These are phyloP conservation scores for Bassia scoparia DNA, from an alignment of 148 eudicot genomes.

Conservation along the genomic window DNA sequence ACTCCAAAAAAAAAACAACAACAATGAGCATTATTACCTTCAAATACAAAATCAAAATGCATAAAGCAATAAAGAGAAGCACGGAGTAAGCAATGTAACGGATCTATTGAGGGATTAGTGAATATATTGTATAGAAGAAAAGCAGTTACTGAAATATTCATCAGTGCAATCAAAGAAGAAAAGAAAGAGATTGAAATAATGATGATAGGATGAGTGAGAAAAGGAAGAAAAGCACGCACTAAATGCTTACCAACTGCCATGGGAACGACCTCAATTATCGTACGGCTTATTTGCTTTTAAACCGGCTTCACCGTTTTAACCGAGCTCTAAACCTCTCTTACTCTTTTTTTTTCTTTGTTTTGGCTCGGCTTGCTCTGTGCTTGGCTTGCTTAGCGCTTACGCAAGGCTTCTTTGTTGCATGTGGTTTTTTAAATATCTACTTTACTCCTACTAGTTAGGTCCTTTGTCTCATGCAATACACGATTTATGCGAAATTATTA, in stretches of 20 bases:
- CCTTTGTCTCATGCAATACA: no score
- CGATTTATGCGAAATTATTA: no score
- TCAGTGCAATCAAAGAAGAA: background rate
- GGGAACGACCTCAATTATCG: conserved; percentile 41
- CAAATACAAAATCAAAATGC: conserved; percentile 9
- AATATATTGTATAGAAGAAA: background rate
- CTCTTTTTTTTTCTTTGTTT: background rate
- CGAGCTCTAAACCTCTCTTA: conserved; percentile 31
- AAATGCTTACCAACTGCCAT: conserved; percentile 83
- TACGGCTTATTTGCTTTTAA: conserved; percentile 28
- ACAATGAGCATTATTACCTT: background rate
- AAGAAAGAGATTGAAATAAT: background rate
- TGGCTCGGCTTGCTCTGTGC: conserved; percentile 15
- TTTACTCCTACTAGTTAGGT: no score
- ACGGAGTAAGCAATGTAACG: conserved; percentile 2
- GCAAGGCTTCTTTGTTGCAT: background rate
- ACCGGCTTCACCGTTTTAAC: conserved; percentile 35
- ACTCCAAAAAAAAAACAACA: background rate
- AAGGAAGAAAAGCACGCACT: conserved; percentile 41
- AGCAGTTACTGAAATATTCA: conserved; percentile 14
- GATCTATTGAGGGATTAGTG: background rate
- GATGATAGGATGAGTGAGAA: conserved; percentile 12
- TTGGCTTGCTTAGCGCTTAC: background rate
- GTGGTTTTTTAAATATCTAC: no score
- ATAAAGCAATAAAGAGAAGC: background rate